phyloP scores from a whole-genome alignment of 495 filamentous ascomycete species.

The Platismatia glauca region DNA sequence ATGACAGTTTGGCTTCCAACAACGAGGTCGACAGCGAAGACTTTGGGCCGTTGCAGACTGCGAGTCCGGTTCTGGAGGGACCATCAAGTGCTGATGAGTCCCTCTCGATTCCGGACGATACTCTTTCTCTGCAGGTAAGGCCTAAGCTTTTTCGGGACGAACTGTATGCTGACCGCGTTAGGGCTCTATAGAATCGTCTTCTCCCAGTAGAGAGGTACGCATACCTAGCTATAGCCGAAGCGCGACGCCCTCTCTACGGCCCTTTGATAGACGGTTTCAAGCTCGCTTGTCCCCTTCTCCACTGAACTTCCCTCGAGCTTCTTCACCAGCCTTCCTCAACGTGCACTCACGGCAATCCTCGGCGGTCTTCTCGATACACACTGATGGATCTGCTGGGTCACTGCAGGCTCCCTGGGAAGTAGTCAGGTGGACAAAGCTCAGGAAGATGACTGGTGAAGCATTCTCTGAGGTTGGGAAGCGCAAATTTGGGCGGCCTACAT shows the following conservation, averaged over 20 bases:
- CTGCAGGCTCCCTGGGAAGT: constrained; percentile 84
- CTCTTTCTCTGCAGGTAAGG: constrained; percentile 75
- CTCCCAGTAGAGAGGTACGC: constrained; percentile 56
- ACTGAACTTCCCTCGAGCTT: constrained; percentile 51
- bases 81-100: constrained; percentile 40
- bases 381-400: constrained; percentile 53
- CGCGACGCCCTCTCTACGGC: constrained; percentile 74
- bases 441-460: constrained; percentile 75
- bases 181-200: constrained; percentile 70
- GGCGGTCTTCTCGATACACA: constrained; percentile 44
- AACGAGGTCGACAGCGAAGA: constrained; percentile 2
- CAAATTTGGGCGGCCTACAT: constrained; percentile 86
- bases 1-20: constrained; percentile 7
- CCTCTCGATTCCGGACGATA: constrained; percentile 75
- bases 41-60: constrained; percentile 4
- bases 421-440: constrained; percentile 88
- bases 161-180: constrained; percentile 31
- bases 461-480: constrained; percentile 94
- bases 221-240: constrained; percentile 40
- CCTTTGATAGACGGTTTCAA: constrained; percentile 90
- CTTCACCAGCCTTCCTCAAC: constrained; percentile 70
- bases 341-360: constrained; percentile 73
- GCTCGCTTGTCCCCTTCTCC: constrained; percentile 65
- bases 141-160: not conserved
- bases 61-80: constrained; percentile 15